Base-by-base conservation (phyloP, 345 rosid species). In the Ceriops tagal region DNA sequence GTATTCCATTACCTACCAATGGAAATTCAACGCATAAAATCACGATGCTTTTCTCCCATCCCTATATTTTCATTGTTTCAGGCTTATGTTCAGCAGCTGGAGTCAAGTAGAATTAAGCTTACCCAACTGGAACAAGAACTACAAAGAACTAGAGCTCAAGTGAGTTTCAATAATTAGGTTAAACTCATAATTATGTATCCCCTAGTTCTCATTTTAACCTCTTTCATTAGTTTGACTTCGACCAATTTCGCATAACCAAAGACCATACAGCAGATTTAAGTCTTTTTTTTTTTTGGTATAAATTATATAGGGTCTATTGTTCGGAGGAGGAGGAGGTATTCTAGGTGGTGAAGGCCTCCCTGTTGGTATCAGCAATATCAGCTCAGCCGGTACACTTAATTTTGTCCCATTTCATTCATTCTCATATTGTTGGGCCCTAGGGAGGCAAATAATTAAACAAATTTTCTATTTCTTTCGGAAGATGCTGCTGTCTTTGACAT, bases 21-120 rank as follows among this genome's bases (percentile, higher is more conserved):
- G 35, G 34, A 27, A 16, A 43, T 57, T 65, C 70, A 73, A 52
- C 70, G 3, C 47, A 67, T 59, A 58, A 74, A 35, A 52, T 67
- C 11, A 57, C 13, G 11, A 31, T 43, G 59, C 18, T 24, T 56
- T 56, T 34, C 27, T 5, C 28, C 46, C 28, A 16, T 47, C 13
- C 35, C 19, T 43, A 11, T 18, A 32, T 47, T n/a, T 71, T 52
- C 26, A 43, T 71, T 16, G 31, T 70, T 64, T 31, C 88, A 95
- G 99, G 97, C 99, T 53, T 95, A 95, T 59, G 96, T 95, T 69
- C 99, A 95, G 77, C 97, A 95, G 74, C 85, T 95, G 21, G 99
- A 95, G 80, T 80, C 99, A 64, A 92, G 98, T 73, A 83, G 98
- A 82, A 92, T 95, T 62, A 95, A 83, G 77, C 93, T 95, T 46